Conservation (phyloP, 768 basidiomycete species). For the Boletus eberwhitei region DNA sequence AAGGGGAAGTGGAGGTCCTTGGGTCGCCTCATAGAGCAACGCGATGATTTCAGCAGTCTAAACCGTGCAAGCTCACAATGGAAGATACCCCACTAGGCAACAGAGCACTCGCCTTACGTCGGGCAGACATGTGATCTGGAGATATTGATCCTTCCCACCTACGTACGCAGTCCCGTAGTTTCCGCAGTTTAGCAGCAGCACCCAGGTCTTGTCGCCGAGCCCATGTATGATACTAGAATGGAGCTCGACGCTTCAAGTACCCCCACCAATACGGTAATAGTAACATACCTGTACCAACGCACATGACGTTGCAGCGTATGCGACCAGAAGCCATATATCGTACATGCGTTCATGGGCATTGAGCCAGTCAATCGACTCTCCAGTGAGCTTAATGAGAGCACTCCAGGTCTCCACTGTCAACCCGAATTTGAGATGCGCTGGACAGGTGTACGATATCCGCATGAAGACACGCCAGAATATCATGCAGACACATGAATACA, state of each 20-base stretch:
- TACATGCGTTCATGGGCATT: conserved; percentile 75
- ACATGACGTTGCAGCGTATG: conserved; percentile 85
- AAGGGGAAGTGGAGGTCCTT: conserved; percentile 55
- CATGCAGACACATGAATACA: conserved; percentile 89
- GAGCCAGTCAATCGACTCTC: conserved; percentile 88
- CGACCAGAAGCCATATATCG: conserved; percentile 83
- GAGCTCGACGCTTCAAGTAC: conserved; percentile 8
- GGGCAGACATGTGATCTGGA: conserved; percentile 91
- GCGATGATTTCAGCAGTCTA: conserved; percentile 92
- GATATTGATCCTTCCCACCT: conserved; percentile 86
- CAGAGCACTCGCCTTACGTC: conserved; percentile 67
- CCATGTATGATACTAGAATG: conserved; percentile 85
- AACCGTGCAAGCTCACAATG: background rate
- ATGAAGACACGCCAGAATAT: conserved; percentile 99
- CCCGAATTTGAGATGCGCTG: conserved; percentile 83
- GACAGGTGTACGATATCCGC: conserved; percentile 92
- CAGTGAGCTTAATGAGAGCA: conserved; percentile 64
- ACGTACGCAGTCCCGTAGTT: conserved; percentile 79
- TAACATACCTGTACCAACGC: conserved; percentile 81
- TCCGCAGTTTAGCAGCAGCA: conserved; percentile 70
- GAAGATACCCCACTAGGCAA: background rate
- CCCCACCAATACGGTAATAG: background rate
- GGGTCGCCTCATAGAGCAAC: conserved; percentile 90
- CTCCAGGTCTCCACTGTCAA: conserved; percentile 81
- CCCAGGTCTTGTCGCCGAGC: conserved; percentile 75